Evolutionary conservation across 148 eudicot species (phyloP).

Genomic region (Chenopodium berlandieri): DNA sequence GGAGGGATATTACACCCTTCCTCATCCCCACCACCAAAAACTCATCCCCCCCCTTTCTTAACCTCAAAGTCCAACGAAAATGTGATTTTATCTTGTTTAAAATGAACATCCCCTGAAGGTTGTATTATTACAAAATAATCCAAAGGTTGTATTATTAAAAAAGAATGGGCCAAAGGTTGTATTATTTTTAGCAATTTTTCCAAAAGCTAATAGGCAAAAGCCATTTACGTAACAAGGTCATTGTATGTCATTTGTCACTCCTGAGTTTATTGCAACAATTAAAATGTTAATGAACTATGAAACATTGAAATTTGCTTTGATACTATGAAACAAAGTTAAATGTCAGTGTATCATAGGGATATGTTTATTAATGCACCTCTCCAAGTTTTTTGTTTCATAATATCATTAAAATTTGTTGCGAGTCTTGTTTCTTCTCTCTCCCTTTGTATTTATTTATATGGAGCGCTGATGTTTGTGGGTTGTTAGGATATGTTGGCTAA

Average conservation of each 20-base stretch:
- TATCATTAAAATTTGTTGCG: too few species aligned
- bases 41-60: too few species aligned
- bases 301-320: neutral
- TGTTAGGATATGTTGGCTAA: neutral
- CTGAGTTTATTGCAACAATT: neutral
- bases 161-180: too few species aligned
- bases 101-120: too few species aligned
- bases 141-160: too few species aligned
- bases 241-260: neutral
- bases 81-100: too few species aligned
- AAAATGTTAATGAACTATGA: neutral
- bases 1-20: too few species aligned
- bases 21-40: too few species aligned
- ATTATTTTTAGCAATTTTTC: too few species aligned
- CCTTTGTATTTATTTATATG: neutral
- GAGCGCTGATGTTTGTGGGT: neutral
- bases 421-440: neutral
- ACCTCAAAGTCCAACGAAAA: too few species aligned
- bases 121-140: too few species aligned
- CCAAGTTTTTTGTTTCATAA: neutral
- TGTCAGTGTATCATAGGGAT: neutral
- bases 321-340: neutral
- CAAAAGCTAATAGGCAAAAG: too few species aligned
- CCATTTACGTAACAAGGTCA: neutral
- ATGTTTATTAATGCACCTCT: conserved; percentile 1